A percentile compares a stretch with the other conserved stretches of the same genome.
These are phyloP conservation scores for Cyclotella cryptica DNA, from an alignment of 108 stramenopile species.

Conservation along the genomic window DNA sequence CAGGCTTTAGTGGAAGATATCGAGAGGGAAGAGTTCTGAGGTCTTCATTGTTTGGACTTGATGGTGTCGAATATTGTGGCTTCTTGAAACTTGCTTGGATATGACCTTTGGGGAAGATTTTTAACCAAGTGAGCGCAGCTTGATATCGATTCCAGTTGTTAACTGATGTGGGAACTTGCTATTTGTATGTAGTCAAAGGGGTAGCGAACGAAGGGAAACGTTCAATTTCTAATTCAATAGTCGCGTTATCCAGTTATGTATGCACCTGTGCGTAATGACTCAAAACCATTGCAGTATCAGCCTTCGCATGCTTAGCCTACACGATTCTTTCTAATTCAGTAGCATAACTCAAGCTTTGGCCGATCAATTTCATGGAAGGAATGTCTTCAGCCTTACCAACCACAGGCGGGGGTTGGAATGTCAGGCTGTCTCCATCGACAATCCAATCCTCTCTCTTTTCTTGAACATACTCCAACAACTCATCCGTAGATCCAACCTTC, in stretches of 20 bases:
- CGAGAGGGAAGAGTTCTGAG: slow-evolving; percentile 68
- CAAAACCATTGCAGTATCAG: no score
- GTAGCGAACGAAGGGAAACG: no score
- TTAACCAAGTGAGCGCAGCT: background rate
- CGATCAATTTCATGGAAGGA: slow-evolving; percentile 83
- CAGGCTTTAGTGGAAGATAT: slow-evolving; percentile 92
- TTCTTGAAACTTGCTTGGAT: background rate
- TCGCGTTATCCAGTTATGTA: background rate
- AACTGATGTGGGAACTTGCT: background rate
- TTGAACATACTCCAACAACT: slow-evolving; percentile 77
- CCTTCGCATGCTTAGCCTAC: slow-evolving; percentile 29
- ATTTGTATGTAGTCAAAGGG: no score
- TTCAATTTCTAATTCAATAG: no score
- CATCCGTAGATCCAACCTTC: slow-evolving; percentile 72
- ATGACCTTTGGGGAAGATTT: background rate
- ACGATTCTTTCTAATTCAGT: slow-evolving; percentile 94
- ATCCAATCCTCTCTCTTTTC: slow-evolving; percentile 89
- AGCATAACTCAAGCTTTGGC: slow-evolving; percentile 86
- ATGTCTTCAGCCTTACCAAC: slow-evolving; percentile 77
- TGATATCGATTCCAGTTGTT: background rate
- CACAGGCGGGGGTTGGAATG: slow-evolving; percentile 67
- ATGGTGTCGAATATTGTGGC: background rate
- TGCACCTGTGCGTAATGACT: background rate
- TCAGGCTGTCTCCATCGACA: slow-evolving; percentile 63
- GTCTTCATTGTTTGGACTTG: background rate